Base-by-base conservation (phyloP, 495 filamentous ascomycete species). In the Aspergillus nidulans region DNA sequence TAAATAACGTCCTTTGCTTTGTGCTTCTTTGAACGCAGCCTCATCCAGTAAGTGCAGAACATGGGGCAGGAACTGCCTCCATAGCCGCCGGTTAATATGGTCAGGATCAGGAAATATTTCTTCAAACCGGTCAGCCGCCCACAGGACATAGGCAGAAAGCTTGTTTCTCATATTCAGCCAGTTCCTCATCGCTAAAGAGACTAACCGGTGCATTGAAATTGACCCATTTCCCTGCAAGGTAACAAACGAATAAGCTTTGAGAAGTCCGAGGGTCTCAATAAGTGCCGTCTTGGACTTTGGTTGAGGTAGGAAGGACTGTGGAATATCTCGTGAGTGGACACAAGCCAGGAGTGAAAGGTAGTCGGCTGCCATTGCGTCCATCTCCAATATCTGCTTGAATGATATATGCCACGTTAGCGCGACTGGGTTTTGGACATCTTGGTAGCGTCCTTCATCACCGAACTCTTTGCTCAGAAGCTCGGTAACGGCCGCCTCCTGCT, bases 381-480 rank as follows among this genome's bases (percentile, higher is more conserved):
- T 36, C 8, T 61, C 25, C 25, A 53, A 65, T 8, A 83, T 77
- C 55, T 82, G 73, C 0, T 66, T 51, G 42, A 84, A 79, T 0
- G 80, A 81, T 1, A 81, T 73, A 0, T 77, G 65, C 81, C 78
- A 85, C 0, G 81, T 85, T 0, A 66, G 70, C 1, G 77, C 78
- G 0, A 85, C 69, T 6, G 82, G 69, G 51, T 82, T 84, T 20
- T 73, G 63, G 15, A 59, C 66, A 6, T 64, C 68, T 4, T 30
- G 34, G 52, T 81, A 79, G 12, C 45, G 25, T 19, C 45, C 16
- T 2, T 48, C 26, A 30, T 81, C 78, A 6, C 70, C 65, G 52
- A 81, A 85, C 4, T 81, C 79, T 58, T 72, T 57, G 51, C 74
- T 79, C 12, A 84, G 57, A 6, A 83, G 59, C 19, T 67, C 62